A percentile compares a stretch with the other conserved stretches of the same genome.
Evolutionary conservation across 177 flowering plant genomes (phyloP).

Genomic region (Vitis hybrid): DNA sequence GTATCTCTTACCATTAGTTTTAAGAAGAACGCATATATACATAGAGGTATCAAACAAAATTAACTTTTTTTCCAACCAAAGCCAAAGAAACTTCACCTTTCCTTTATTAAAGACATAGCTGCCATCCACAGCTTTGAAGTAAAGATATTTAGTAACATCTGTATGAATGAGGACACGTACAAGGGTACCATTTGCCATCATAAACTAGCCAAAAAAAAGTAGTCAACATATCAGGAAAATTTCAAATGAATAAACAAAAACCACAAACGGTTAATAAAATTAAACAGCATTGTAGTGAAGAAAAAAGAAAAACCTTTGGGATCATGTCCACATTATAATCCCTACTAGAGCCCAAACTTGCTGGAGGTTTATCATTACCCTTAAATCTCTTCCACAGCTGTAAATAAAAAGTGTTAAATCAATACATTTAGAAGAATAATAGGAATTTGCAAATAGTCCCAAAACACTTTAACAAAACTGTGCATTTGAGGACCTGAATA

Average conservation of each 20-base stretch:
- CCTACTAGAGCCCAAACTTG: conserved; percentile 83
- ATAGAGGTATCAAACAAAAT: too few species aligned
- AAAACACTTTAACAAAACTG: neutral
- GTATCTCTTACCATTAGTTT: neutral
- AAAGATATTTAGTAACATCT: conserved; percentile 84
- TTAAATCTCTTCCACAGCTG: conserved; percentile 94
- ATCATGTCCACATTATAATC: conserved; percentile 97
- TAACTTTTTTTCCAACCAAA: too few species aligned
- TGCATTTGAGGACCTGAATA: conserved; percentile 38
- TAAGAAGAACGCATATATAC: neutral
- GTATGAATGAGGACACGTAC: conserved; percentile 95
- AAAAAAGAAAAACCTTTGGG: conserved; percentile 62
- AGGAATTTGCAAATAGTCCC: neutral
- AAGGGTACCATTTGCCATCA: conserved; percentile 93
- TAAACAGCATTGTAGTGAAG: neutral
- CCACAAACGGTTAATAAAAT: neutral
- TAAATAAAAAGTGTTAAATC: neutral
- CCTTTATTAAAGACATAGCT: conserved; percentile 87
- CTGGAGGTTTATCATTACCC: conserved; percentile 83
- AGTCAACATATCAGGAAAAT: neutral
- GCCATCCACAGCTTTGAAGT: conserved; percentile 92
- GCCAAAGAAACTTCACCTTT: conserved; percentile 47
- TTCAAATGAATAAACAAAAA: neutral
- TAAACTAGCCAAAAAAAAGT: conserved; percentile 54
- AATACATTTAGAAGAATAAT: neutral